Conservation (phyloP, 371 early-diverging fungal species). For the Mortierella sp. region DNA sequence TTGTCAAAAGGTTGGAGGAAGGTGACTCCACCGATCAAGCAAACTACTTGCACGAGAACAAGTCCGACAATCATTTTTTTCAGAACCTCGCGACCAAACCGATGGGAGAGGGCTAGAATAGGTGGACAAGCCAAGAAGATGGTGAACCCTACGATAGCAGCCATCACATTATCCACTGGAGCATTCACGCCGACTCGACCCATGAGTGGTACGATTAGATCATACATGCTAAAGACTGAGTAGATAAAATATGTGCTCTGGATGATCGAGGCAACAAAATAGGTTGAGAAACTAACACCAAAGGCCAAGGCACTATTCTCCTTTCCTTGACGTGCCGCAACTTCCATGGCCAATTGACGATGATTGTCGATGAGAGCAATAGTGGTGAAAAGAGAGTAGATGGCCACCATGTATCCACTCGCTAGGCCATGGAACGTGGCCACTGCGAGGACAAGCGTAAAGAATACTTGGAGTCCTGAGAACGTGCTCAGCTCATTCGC, state of each 20-base stretch:
- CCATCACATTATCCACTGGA: slow-evolving; percentile 73
- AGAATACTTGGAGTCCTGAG: slow-evolving; percentile 23
- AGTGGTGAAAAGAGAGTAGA: slow-evolving; percentile 26
- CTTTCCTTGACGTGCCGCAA: background rate
- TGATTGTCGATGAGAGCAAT: slow-evolving; percentile 25
- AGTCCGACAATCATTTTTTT: slow-evolving; percentile 50
- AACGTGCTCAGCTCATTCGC: slow-evolving; percentile 26
- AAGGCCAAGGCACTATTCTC: background rate
- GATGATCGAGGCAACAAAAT: slow-evolving; percentile 33
- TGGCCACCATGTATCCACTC: slow-evolving; percentile 28
- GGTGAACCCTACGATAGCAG: slow-evolving; percentile 66
- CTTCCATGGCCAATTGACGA: background rate
- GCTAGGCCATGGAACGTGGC: slow-evolving; percentile 22
- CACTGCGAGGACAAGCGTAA: slow-evolving; percentile 8
- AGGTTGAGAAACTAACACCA: background rate
- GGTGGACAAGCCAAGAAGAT: slow-evolving; percentile 58
- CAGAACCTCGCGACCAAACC: slow-evolving; percentile 58
- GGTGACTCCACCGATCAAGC: slow-evolving; percentile 52
- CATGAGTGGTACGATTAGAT: slow-evolving; percentile 77
- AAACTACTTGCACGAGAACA: slow-evolving; percentile 35
- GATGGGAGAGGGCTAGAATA: slow-evolving; percentile 64
- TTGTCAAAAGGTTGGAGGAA: slow-evolving; percentile 66
- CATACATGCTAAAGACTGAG: slow-evolving; percentile 60
- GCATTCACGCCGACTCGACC: slow-evolving; percentile 76
- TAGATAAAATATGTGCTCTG: slow-evolving; percentile 59